Percentiles rank a stretch among this genome's conserved stretches.
These are phyloP conservation scores for Pythium rishiriense DNA, from an alignment of 352 stramenopile genomes.

Conservation along the genomic window DNA sequence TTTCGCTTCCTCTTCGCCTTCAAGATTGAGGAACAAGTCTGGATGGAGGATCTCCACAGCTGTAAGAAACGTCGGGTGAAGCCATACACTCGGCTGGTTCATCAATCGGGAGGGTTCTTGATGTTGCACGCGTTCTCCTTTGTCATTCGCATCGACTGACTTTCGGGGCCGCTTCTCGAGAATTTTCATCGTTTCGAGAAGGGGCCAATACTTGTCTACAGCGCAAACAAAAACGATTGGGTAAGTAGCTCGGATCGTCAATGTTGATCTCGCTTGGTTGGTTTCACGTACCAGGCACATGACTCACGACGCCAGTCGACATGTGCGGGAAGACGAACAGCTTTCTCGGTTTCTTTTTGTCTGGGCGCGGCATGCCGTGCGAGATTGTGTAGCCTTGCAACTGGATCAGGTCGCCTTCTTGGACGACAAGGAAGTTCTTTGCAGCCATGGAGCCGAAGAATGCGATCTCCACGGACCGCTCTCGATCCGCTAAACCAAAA, in stretches of 20 bases:
- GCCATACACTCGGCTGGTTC: slow-evolving; percentile 32
- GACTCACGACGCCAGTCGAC: slow-evolving; percentile 20
- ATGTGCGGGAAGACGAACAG: slow-evolving; percentile 22
- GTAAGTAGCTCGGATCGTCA: not conserved
- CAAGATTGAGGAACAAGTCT: not conserved
- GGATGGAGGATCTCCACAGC: slow-evolving; percentile 36
- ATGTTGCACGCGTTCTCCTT: not conserved
- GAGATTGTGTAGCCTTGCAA: slow-evolving; percentile 39
- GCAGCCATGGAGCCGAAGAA: slow-evolving; percentile 72
- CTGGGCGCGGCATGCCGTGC: not conserved
- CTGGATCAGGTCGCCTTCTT: slow-evolving; percentile 67
- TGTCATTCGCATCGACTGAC: not conserved
- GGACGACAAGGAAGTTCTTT: slow-evolving; percentile 47
- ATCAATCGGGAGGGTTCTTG: not conserved
- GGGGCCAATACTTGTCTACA: slow-evolving; percentile 58
- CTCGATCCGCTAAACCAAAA: slow-evolving; percentile 40
- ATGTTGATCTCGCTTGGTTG: not conserved
- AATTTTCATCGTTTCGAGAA: slow-evolving; percentile 41
- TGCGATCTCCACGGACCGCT: slow-evolving; percentile 46
- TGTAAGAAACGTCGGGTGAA: slow-evolving; percentile 47
- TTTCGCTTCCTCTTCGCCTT: not conserved
- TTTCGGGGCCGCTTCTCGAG: slow-evolving; percentile 15
- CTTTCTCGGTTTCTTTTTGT: slow-evolving; percentile 16
- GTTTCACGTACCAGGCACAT: slow-evolving; percentile 23
- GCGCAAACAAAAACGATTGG: not conserved